phyloP scores from a whole-genome alignment of 73 alveolate genomes.

The Paramecium biaurelia region DNA sequence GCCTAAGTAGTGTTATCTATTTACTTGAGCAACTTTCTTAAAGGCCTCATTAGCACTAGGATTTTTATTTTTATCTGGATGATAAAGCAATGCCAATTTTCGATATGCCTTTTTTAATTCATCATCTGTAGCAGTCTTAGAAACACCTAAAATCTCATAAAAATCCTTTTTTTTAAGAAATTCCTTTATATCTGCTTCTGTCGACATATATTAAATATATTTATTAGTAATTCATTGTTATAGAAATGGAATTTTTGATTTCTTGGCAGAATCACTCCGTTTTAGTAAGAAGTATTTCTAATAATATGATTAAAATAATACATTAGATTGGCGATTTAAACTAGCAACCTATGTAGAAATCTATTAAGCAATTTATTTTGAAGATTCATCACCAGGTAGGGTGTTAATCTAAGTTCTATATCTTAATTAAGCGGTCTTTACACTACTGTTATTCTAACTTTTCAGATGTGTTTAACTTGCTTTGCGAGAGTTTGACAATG shows the following conservation, averaged over 20 bases:
- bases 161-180: constrained; percentile 71
- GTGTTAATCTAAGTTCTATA: neutral
- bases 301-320: neutral
- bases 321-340: neutral
- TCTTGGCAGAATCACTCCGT: neutral
- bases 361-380: neutral
- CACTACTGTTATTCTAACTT: neutral
- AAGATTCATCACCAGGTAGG: neutral
- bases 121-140: constrained; percentile 77
- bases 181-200: constrained; percentile 59
- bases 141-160: constrained; percentile 84
- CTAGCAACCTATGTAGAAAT: neutral
- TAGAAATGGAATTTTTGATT: constrained; percentile 4
- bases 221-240: neutral
- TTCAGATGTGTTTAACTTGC: neutral
- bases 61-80: constrained; percentile 88
- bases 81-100: constrained; percentile 85
- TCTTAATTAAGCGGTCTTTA: neutral
- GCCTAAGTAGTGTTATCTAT: neutral
- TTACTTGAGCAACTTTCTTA: constrained; percentile 69
- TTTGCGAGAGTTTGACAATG: constrained; percentile 30
- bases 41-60: constrained; percentile 80
- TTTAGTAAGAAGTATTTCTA: neutral
- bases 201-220: constrained; percentile 36
- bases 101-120: constrained; percentile 88